Evolutionary conservation across 1,284 basidiomycete species (phyloP), one percentile per base, ranked within the genome.

Genomic region (Ustilago hordei): DNA sequence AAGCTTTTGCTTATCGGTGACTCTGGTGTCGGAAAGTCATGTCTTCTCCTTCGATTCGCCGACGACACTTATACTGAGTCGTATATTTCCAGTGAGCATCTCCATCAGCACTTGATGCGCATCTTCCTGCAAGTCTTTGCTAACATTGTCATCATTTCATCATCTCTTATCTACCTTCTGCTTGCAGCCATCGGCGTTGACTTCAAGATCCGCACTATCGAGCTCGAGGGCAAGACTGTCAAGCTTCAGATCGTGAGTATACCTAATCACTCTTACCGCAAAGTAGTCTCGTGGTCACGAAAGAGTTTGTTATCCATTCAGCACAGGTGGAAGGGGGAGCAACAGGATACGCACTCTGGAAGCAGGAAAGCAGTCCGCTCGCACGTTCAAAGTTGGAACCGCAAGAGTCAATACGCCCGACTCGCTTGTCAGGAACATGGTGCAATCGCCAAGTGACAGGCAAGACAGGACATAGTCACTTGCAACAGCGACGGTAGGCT

Each of bases 131-230:
- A 28, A 23, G 2, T 11, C 31, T 3, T 58, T 8, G 28, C 39
- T 55, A 32, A 48, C 43, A 32, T n/a, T 13, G 45, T 23, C 28
- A 8, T 47, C 43, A 15, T 23, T 41, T 53, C 41, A 9, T 8
- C 19, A 32, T 32, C 19, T 23, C 41, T 35, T 3, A 15, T 32
- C 32, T 32, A 19, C 36, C 38, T 41, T 36, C 32, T 2, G 36
- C 2, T 32, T 13, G 19, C 67, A 78, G 64, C 79, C 35, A 81
- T 80, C 70, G 87, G 87, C 53, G 85, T 99, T 70, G 97, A 99
- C 89, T 99, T 99, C 90, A 99, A 99, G 92, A 99, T 99, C 89
- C 91, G 97, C 83, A 99, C 97, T 55, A 98, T 99, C 87, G 97
- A 99, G 88, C 90, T 99, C 63, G 97, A 99, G 87, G 96, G 96